Conservation (phyloP, 2,329 filamentous ascomycete genomes). For the Colletotrichum paranaense region DNA sequence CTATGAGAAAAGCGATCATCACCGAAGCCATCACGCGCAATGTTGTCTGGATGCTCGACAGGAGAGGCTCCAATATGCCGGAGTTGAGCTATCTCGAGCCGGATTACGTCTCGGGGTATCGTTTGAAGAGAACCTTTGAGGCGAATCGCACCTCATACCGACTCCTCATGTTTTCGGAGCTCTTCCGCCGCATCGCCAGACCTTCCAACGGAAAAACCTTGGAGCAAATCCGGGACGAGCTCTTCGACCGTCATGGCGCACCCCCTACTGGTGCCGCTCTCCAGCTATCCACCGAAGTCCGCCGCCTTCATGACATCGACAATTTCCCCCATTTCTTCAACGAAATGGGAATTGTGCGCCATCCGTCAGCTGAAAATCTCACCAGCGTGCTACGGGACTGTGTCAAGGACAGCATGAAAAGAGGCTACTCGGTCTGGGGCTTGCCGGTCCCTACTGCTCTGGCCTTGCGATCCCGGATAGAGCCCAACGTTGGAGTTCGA, state of each 20-base stretch:
- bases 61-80: slow-evolving; percentile 46
- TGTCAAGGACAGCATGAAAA: slow-evolving; percentile 45
- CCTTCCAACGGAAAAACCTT: slow-evolving; percentile 48
- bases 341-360: slow-evolving; percentile 52
- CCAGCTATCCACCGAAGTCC: slow-evolving; percentile 54
- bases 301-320: slow-evolving; percentile 53
- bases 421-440: slow-evolving; percentile 44
- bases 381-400: slow-evolving; percentile 48
- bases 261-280: slow-evolving; percentile 54
- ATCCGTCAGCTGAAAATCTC: slow-evolving; percentile 42
- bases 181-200: slow-evolving; percentile 58
- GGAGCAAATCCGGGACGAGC: slow-evolving; percentile 52
- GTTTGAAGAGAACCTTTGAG: slow-evolving; percentile 57
- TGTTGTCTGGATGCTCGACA: slow-evolving; percentile 62
- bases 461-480: slow-evolving; percentile 6
- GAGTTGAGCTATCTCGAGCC: slow-evolving; percentile 60
- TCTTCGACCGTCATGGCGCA: slow-evolving; percentile 59
- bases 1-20: slow-evolving; percentile 54
- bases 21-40: slow-evolving; percentile 62
- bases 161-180: slow-evolving; percentile 63
- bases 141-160: slow-evolving; percentile 60
- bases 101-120: slow-evolving; percentile 53
- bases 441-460: slow-evolving; percentile 1
- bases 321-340: slow-evolving; percentile 54
- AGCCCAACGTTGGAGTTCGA: slow-evolving; percentile 15